Base-by-base conservation (phyloP, 192 early-diverging fungal species). In the Backusella westeae region DNA sequence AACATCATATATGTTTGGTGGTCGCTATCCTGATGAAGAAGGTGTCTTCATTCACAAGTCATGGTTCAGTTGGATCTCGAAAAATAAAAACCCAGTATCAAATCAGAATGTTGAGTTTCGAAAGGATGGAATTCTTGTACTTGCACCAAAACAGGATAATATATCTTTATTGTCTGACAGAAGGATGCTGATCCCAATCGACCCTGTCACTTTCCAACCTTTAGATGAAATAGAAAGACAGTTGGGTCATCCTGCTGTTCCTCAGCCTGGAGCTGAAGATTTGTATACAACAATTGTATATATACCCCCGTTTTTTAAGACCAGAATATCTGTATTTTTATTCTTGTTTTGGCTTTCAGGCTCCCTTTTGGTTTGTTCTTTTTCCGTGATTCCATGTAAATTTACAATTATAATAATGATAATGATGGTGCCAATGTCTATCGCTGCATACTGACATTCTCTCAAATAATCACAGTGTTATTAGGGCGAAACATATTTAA, bases 141-240 rank as follows among this genome's bases (percentile, higher is more conserved):
- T 94, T 10, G 97, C 92, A 8, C 98, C 98, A 5, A 91, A 91
- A 36, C 84, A 89, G 29, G 96, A 99, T 80, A 91, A 89, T 8
- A 87, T 97, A 26, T 89, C 92, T 12, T 86, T 95, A 10, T 86
- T 93, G 41, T 92, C 89, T 12, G 90, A 91, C 4, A 86, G 92
- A 5, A 82, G 88, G 53, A 95, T 98, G 89, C 84, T 98, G 63
- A 87, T 98, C 19, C 95, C 92, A 6, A 84, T 94, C 8, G 88
- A 91, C 34, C 83, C 79, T 10, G 17, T 66, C 56, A 56, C 81
- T 21, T 90, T 90, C 15, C 70, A 75, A 2, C 88, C 92, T 26
- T 46, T 85, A 5, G 82, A 91, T 70, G 77, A 81, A 29, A 82
- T 85, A 34, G 93, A 93, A 71, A 90, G 89, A 69, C 80, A 82